Evolutionary conservation across 2,329 filamentous ascomycete species (phyloP).

Genomic region (Ustilaginoidea virens): DNA sequence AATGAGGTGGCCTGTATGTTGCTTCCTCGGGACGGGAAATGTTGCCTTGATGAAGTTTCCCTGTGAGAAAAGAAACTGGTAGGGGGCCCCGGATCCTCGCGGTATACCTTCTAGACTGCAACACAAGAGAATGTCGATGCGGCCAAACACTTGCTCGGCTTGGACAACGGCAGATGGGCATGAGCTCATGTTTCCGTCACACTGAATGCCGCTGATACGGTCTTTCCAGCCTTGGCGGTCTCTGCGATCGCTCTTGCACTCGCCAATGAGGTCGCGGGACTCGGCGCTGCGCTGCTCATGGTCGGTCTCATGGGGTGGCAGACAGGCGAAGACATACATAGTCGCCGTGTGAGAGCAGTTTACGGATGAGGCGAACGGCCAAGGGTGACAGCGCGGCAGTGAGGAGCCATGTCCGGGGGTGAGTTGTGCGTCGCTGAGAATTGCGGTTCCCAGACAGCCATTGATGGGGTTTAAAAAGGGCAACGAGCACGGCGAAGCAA

Average conservation of each 20-base stretch:
- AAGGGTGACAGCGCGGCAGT: constrained; percentile 77
- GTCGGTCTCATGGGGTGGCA: constrained; percentile 65
- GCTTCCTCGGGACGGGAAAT: constrained; percentile 62
- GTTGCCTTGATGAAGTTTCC: constrained; percentile 90
- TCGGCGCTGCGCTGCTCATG: constrained; percentile 61
- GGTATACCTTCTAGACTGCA: constrained; percentile 76
- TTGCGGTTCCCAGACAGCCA: constrained; percentile 16
- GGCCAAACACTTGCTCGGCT: constrained; percentile 68
- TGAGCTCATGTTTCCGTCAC: constrained; percentile 50
- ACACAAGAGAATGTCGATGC: constrained; percentile 80
- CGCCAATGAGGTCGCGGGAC: constrained; percentile 64
- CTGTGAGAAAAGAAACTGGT: constrained; percentile 92
- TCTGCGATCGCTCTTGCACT: constrained; percentile 46
- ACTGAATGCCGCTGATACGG: constrained; percentile 50
- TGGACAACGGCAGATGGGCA: constrained; percentile 81
- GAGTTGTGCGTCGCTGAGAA: constrained; percentile 48
- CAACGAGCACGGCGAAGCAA: no score
- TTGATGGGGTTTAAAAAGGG: no score
- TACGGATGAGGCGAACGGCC: constrained; percentile 64
- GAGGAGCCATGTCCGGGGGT: constrained; percentile 83
- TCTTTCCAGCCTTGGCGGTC: constrained; percentile 68
- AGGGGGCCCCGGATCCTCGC: no score
- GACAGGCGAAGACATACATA: constrained; percentile 76
- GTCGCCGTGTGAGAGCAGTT: constrained; percentile 81
- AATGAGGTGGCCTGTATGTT: constrained; percentile 79